Evolutionary conservation across 805 yeast species (phyloP).

Genomic region (Saturnispora sekii): DNA sequence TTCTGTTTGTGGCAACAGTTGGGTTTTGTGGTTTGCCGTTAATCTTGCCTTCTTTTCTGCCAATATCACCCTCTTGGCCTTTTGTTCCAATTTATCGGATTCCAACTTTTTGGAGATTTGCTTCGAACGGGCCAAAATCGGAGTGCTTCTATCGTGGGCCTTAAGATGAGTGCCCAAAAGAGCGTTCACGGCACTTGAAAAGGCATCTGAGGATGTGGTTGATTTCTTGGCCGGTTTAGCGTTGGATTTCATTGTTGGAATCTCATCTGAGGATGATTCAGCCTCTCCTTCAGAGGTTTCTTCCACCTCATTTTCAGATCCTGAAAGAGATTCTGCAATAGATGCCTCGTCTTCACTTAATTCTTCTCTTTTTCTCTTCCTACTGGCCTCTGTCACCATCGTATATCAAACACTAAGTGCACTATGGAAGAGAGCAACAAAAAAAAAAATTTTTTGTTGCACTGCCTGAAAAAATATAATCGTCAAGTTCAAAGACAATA

Average conservation of each 20-base stretch:
- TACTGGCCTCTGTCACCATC: too few species aligned
- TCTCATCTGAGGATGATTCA: slow-evolving; percentile 12
- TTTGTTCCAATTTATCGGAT: slow-evolving; percentile 69
- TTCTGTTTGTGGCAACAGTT: slow-evolving; percentile 55
- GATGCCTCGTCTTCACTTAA: slow-evolving; percentile 5
- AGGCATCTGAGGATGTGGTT: slow-evolving; percentile 65
- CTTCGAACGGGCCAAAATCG: slow-evolving; percentile 77
- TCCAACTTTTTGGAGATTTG: slow-evolving; percentile 65
- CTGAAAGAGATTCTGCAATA: background rate
- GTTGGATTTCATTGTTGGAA: slow-evolving; percentile 10
- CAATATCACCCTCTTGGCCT: slow-evolving; percentile 62
- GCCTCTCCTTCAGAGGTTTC: slow-evolving; percentile 14
- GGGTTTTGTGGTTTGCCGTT: slow-evolving; percentile 57
- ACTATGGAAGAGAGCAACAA: too few species aligned
- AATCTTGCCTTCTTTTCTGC: slow-evolving; percentile 62
- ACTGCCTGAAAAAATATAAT: too few species aligned
- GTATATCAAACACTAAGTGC: too few species aligned
- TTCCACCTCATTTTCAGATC: slow-evolving; percentile 11
- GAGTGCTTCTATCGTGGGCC: slow-evolving; percentile 83
- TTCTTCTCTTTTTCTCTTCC: background rate
- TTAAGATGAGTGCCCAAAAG: slow-evolving; percentile 78
- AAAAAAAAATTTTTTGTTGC: too few species aligned
- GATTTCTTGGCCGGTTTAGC: slow-evolving; percentile 44
- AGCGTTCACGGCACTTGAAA: slow-evolving; percentile 77
- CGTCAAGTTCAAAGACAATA: too few species aligned